Evolutionary conservation across 768 basidiomycete species (phyloP).

Genomic region (Amanita thiersii): DNA sequence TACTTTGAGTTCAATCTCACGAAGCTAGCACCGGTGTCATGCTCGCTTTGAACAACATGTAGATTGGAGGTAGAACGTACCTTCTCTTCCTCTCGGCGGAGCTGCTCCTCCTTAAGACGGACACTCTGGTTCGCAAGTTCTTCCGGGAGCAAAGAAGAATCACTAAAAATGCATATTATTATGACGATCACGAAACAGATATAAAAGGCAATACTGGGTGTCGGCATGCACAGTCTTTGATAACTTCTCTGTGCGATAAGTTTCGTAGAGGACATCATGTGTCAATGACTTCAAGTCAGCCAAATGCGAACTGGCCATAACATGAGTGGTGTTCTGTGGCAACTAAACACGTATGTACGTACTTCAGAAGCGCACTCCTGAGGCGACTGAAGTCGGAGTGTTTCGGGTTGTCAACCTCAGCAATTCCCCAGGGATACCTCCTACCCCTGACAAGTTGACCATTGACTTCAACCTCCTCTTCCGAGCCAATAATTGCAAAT

Average conservation of each 20-base stretch:
- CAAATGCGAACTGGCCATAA: slow-evolving; percentile 68
- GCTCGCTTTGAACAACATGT: too few species aligned
- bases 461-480: slow-evolving; percentile 92
- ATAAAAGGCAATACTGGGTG: slow-evolving; percentile 44
- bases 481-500: slow-evolving; percentile 95
- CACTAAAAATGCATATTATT: slow-evolving; percentile 33
- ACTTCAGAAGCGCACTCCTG: slow-evolving; percentile 88
- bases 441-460: slow-evolving; percentile 89
- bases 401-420: slow-evolving; percentile 98
- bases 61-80: slow-evolving; percentile 33
- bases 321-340: slow-evolving; percentile 7
- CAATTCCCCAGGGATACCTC: slow-evolving; percentile 98
- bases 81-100: slow-evolving; percentile 95
- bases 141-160: slow-evolving; percentile 89
- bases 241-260: slow-evolving; percentile 96
- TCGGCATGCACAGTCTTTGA: slow-evolving; percentile 83
- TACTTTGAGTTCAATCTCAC: slow-evolving; percentile 96
- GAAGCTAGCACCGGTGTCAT: slow-evolving; percentile 44
- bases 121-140: slow-evolving; percentile 96
- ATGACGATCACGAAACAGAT: neutral
- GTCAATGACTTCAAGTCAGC: slow-evolving; percentile 92
- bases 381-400: slow-evolving; percentile 98
- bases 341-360: slow-evolving; percentile 15
- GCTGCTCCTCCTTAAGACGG: slow-evolving; percentile 97
- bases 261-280: slow-evolving; percentile 91